Base-by-base conservation (phyloP, 2,329 filamentous ascomycete species). In the Dissoconium aciculare region DNA sequence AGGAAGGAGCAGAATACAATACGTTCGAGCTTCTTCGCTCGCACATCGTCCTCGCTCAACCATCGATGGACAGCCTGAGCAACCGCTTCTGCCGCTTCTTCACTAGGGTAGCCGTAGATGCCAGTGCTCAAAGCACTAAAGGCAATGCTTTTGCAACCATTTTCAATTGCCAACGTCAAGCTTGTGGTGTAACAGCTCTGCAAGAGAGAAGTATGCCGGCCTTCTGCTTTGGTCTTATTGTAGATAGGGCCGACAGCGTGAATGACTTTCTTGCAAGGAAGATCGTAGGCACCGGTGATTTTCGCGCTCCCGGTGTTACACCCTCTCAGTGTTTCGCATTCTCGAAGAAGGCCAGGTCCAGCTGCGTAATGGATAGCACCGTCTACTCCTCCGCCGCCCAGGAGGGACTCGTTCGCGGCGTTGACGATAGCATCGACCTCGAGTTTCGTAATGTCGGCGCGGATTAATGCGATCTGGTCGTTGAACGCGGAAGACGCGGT, bases 161-260 rank as follows among this genome's bases (percentile, higher is more conserved):
- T 65, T 30, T 72, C 55, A 0, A 72, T 73, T 0, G 84, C 84
- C n/a, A 91, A 52, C 45, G 78, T 59, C 35, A 95, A 55, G 43
- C 74, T 78, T 25, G 60, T 70, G 5, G 60, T 62, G 52, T 98
- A 98, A 58, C 84, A 78, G 41, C 50, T 55, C 35, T 58, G 66
- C 51, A 77, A 51, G 21, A 71, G 46, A 35, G 50, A 45, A 10
- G 55, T 49, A 16, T 57, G 52, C 11, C 47, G 51, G 8, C 54
- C 53, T 12, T 60, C 44, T 9, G 50, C 49, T 11, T 62, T 50
- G 3, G 53, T 46, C 1, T 45, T 43, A 31, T 59, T 43, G 55
- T 85, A 94, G 16, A 91, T 57, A 0, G 89, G 89, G 0, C 89
- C 89, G 3, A 94, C 87, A 11, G 89, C 73, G 54, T 95, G 89